Evolutionary conservation across 352 stramenopile species (phyloP).

Genomic region (Phytopythium boreale): DNA sequence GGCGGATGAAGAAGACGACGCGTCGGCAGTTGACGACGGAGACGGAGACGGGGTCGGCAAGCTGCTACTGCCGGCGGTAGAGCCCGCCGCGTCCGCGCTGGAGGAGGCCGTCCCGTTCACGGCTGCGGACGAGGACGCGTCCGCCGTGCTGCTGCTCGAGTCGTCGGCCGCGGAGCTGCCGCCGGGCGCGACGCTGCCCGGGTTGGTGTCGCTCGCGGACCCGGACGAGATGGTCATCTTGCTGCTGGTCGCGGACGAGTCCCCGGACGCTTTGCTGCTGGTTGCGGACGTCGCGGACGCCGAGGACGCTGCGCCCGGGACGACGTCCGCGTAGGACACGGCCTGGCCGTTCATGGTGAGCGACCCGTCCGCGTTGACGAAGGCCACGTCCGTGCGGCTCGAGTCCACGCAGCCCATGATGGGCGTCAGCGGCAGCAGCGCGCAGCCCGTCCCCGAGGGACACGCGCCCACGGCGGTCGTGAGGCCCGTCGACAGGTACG

Average conservation of each 20-base stretch:
- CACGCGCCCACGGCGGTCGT: constrained; percentile 51
- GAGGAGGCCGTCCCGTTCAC: constrained; percentile 15
- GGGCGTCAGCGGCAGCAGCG: constrained; percentile 49
- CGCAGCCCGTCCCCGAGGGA: constrained; percentile 47
- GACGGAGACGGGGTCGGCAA: constrained; percentile 8
- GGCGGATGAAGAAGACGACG: not conserved
- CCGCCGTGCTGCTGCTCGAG: too few relatives aligned
- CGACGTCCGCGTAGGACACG: constrained; percentile 17
- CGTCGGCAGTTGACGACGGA: not conserved
- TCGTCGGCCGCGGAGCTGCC: not conserved
- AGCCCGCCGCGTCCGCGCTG: constrained; percentile 6
- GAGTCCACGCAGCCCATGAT: constrained; percentile 67
- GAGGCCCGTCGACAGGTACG: constrained; percentile 46
- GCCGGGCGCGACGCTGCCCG: constrained; percentile 7
- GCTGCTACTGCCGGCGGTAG: constrained; percentile 6
- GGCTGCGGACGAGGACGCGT: constrained; percentile 4
- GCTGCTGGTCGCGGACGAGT: too few relatives aligned
- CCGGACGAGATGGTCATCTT: not conserved
- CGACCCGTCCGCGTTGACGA: constrained; percentile 69
- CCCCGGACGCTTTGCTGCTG: constrained; percentile 6
- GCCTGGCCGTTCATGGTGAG: constrained; percentile 45
- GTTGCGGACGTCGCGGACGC: constrained; percentile 4
- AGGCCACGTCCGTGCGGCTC: constrained; percentile 53
- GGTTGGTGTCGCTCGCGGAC: not conserved
- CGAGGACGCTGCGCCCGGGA: constrained; percentile 1